Base-by-base conservation (phyloP, 1,284 basidiomycete genomes). In the Austroboletus olivaceoglutinosus region DNA sequence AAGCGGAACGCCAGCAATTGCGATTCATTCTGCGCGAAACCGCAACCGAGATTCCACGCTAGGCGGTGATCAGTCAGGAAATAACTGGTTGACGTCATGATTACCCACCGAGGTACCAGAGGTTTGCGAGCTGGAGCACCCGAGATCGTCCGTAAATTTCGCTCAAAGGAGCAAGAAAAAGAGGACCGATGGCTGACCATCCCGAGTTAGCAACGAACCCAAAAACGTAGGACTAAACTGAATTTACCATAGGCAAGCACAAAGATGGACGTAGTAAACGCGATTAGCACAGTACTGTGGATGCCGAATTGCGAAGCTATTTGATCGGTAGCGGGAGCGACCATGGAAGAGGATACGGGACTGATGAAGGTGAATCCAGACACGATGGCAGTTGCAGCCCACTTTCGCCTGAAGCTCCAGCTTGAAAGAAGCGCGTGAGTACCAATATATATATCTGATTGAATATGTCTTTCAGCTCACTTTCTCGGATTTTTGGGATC, bases 21-120 rank as follows among this genome's bases (percentile, higher is more conserved):
- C 0, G 65, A 67, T 47, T 74, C 73, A 46, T 73, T 85, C 45
- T 77, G 76, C 0, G 85, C 81, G 52, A 86, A 87, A 0, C 83
- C 81, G 56, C 86, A 88, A 2, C 65, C 82, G 2, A 83, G 54
- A 60, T 86, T 89, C 82, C 83, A 87, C 4, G 70, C 83, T 85
- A 40, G 4, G 13, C 25, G 16, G 21, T 2, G 15, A 7, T 54
- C 2, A 53, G 18, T 27, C 2, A 2, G 4, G 8, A 3, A 4
- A 39, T 0, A 30, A 5, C 1, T 5, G 25, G 15, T 62, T 55
- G 71, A 41, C 15, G 10, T 23, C 29, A 29, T 3, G 13, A 22
- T 1, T 11, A 78, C 67, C 29, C 73, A 73, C 84, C 81, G 0
- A 73, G 69, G 52, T 78, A 87, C 69, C 80, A 83, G 12, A 86